Percentiles rank a stretch among this genome's conserved stretches.
Conservation (phyloP, 2,329 filamentous ascomycete species). For the Pseudopyricularia cyperi region DNA sequence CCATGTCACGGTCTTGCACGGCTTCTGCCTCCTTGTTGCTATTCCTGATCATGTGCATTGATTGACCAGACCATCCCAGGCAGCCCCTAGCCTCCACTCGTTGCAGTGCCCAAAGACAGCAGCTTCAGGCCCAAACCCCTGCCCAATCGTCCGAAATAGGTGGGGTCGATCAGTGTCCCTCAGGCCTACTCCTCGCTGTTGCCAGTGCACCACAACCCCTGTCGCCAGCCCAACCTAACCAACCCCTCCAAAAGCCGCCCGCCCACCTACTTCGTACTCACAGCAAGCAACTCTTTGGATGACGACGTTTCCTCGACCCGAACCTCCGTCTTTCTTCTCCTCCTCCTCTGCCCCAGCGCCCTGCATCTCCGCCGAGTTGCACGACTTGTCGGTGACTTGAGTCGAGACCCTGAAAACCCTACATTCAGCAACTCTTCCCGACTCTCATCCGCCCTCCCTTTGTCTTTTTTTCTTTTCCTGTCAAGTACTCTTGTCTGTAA, state of each 20-base stretch:
- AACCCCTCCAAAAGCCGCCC: neutral
- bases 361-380: neutral
- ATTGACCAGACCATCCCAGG: neutral
- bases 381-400: neutral
- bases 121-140: neutral
- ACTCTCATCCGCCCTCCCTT: neutral
- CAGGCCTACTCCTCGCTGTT: neutral
- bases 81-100: neutral
- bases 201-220: neutral
- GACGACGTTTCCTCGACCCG: neutral
- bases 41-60: neutral
- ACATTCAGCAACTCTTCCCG: neutral
- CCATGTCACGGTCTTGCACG: neutral
- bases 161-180: neutral
- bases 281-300: neutral
- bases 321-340: neutral
- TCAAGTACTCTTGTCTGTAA: neutral
- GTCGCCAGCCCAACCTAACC: neutral
- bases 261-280: neutral
- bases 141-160: neutral
- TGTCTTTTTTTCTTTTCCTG: neutral
- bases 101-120: neutral
- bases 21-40: neutral
- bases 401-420: neutral
- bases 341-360: neutral